Conservation (phyloP, 83 land plant species). For the Picea abies region DNA sequence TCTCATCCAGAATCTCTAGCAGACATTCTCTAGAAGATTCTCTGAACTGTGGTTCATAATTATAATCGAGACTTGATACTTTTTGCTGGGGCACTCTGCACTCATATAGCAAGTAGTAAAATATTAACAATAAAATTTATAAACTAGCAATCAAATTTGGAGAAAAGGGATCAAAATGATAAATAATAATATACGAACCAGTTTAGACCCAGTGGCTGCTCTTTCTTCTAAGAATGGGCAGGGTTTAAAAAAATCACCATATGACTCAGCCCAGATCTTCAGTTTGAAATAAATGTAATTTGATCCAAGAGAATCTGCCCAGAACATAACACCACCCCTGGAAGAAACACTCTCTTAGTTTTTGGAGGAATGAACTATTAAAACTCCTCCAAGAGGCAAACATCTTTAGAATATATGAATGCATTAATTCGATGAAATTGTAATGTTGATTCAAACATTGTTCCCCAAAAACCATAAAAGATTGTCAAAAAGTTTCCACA, state of each 20-base stretch:
- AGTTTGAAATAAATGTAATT: slow-evolving; percentile 69
- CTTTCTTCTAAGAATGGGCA: slow-evolving; percentile 80
- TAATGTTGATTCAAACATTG: neutral
- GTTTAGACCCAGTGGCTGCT: slow-evolving; percentile 61
- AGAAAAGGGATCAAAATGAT: neutral
- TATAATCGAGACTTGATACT: too few species aligned
- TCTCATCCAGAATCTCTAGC: too few species aligned
- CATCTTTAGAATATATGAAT: neutral
- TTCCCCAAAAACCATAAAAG: neutral
- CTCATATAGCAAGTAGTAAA: too few species aligned
- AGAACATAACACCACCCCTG: slow-evolving; percentile 94
- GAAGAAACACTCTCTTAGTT: slow-evolving; percentile 17
- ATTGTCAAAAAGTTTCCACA: neutral
- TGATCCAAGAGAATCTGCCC: slow-evolving; percentile 91
- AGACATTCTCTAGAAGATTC: too few species aligned
- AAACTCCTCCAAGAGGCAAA: neutral
- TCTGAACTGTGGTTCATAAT: too few species aligned
- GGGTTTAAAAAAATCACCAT: slow-evolving; percentile 90
- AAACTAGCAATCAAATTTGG: too few species aligned
- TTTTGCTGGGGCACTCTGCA: too few species aligned
- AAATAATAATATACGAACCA: slow-evolving; percentile 49
- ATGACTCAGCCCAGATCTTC: slow-evolving; percentile 66
- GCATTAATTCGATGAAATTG: neutral
- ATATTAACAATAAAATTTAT: too few species aligned
- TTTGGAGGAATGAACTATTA: neutral